Percentiles rank a stretch among this genome's conserved stretches.
Conservation (phyloP, 768 basidiomycete genomes). For the Leccinum boreale region DNA sequence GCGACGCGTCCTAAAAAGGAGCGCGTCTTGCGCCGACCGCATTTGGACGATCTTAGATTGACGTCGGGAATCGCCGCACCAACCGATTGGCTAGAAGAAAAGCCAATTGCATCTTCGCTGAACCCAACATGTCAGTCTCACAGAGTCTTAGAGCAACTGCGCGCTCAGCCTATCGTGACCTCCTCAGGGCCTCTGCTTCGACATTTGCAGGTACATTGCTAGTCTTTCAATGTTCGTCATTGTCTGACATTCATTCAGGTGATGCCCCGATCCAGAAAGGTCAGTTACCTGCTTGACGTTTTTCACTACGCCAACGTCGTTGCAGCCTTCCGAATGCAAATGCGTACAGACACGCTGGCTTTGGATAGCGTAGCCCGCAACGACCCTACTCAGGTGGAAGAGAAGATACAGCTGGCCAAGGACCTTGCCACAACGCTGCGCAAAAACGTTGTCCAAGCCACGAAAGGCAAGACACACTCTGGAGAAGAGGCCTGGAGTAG, state of each 20-base stretch:
- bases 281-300: not conserved
- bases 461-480: constrained; percentile 37
- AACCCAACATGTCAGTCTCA: constrained; percentile 49
- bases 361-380: constrained; percentile 38
- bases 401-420: constrained; percentile 54
- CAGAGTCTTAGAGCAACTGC: constrained; percentile 58
- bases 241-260: constrained; percentile 35
- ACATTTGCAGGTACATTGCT: constrained; percentile 59
- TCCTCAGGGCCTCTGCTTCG: constrained; percentile 60
- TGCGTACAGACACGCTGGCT: constrained; percentile 52
- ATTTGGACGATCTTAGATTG: constrained; percentile 34
- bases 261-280: constrained; percentile 58
- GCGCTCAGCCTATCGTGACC: constrained; percentile 69
- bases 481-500: constrained; percentile 57
- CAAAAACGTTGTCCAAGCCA: constrained; percentile 84
- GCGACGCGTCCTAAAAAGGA: constrained; percentile 37
- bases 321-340: constrained; percentile 70
- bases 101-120: not conserved
- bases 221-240: not conserved
- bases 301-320: constrained; percentile 4
- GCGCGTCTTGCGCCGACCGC: constrained; percentile 38
- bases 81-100: constrained; percentile 13
- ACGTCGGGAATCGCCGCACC: constrained; percentile 13
- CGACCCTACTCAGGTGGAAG: constrained; percentile 48
- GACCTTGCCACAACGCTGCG: constrained; percentile 75